Base-by-base conservation (phyloP, 768 basidiomycete species). In the Lentinula raphanica region DNA sequence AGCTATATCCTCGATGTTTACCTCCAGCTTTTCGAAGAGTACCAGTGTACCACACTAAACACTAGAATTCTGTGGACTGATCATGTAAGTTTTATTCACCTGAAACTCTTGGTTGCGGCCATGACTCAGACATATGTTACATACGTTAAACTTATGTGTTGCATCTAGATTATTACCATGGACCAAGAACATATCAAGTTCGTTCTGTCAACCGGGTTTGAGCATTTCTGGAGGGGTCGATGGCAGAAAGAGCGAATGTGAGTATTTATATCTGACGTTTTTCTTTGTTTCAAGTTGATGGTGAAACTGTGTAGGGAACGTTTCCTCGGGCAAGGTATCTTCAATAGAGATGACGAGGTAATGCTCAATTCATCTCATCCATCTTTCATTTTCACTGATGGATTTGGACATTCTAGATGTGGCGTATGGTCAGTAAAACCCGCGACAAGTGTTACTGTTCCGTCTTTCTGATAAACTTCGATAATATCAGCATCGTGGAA, bases 301-400 rank as follows among this genome's bases (percentile, higher is more conserved):
- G 21, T 58, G 58, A 11, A 25, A 29, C 19, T 65, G n/a, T n/a
- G n/a, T n/a, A 80, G 80, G 79, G 76, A 81, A 61, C 75, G 74
- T 9, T 85, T 88, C 66, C 74, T 90, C n/a, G 89, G 89, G 3
- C 75, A 80, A 60, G 87, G 88, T 2, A 89, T 91, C 38, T 91
- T 91, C 69, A 89, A 89, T 62, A 79, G 87, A 15, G 88, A 89
- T 67, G 88, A 86, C 63, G 81, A 85, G 70, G 84, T 83, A 66
- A 21, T 5, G 3, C 8, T 21, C 38, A 19, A 27, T 27, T 27
- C 27, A 56, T 15, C 13, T 44, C 15, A 11, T 46, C 9, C 7
- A 7, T 46, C 19, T 6, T 21, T 15, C 28, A 42, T 6, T 23
- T n/a, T 21, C n/a, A 29, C 42, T 56, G 44, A 56, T 32, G 23